Evolutionary conservation across 1,139 yeast genomes (phyloP).

Genomic region (Geotrichum phurueaensis): DNA sequence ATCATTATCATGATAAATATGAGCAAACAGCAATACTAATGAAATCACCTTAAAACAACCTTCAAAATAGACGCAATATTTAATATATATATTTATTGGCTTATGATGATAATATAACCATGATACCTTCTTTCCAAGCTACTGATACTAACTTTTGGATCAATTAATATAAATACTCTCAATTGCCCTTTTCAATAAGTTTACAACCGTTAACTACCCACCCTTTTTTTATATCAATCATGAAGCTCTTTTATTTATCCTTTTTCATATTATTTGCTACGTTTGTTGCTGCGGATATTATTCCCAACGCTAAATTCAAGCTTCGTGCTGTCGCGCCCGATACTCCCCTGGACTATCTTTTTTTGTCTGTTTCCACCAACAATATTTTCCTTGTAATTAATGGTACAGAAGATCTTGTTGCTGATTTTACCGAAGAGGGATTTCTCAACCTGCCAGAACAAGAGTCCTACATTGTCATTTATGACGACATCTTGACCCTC

Average conservation of each 20-base stretch:
- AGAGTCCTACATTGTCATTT: background rate
- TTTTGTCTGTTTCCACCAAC: background rate
- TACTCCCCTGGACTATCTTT: background rate
- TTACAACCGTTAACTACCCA: background rate
- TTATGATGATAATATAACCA: too few relatives aligned
- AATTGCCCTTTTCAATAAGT: background rate
- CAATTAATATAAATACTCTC: background rate
- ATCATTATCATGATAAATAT: too few relatives aligned
- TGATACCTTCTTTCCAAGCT: too few relatives aligned
- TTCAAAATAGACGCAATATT: too few relatives aligned
- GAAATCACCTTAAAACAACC: too few relatives aligned
- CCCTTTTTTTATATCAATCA: background rate
- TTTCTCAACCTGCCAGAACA: background rate
- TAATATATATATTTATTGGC: too few relatives aligned
- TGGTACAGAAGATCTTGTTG: background rate
- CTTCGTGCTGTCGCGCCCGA: background rate
- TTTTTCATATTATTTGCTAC: background rate
- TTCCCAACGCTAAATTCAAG: background rate
- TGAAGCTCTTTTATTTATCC: background rate
- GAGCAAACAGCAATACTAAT: too few relatives aligned
- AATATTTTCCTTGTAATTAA: background rate
- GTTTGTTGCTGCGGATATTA: background rate
- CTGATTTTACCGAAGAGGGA: background rate
- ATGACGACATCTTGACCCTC: background rate
- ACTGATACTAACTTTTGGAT: background rate